Conservation (phyloP, 176 grass and related monocot genomes). For the Phoenix dactylifera region DNA sequence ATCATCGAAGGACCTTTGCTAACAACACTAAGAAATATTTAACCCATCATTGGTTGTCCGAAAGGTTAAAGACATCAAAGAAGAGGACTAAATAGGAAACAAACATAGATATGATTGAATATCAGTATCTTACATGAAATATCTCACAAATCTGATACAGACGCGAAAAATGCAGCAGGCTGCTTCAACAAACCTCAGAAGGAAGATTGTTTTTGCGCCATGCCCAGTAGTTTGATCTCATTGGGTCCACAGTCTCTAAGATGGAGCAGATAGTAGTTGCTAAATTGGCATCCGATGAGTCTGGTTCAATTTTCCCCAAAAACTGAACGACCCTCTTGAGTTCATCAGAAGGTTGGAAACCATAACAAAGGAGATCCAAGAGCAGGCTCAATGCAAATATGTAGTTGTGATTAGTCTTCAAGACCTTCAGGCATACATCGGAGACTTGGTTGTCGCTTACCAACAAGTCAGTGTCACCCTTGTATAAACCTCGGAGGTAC, state of each 20-base stretch:
- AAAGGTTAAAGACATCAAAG: too few species aligned
- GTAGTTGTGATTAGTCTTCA: slow-evolving; percentile 42
- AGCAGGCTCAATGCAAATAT: slow-evolving; percentile 64
- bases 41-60: too few species aligned
- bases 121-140: too few species aligned
- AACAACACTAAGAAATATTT: too few species aligned
- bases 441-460: slow-evolving; percentile 45
- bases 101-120: too few species aligned
- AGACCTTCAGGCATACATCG: slow-evolving; percentile 54
- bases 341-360: slow-evolving; percentile 65
- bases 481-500: slow-evolving; percentile 76
- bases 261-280: slow-evolving; percentile 44
- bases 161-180: too few species aligned
- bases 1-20: too few species aligned
- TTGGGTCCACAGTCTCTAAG: slow-evolving; percentile 66
- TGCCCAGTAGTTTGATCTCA: slow-evolving; percentile 82
- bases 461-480: slow-evolving; percentile 46
- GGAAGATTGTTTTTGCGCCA: slow-evolving; percentile 67
- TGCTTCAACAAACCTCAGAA: slow-evolving; percentile 20
- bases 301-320: slow-evolving; percentile 25
- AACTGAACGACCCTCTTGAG: slow-evolving; percentile 34
- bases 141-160: too few species aligned
- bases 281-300: slow-evolving; percentile 32
- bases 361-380: slow-evolving; percentile 57
- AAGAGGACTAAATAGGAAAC: too few species aligned